A percentile compares a stretch with the other conserved stretches of the same genome.
These are phyloP conservation scores for Hypoxylon sp. DNA, from an alignment of 2,329 filamentous ascomycete genomes.

Conservation along the genomic window DNA sequence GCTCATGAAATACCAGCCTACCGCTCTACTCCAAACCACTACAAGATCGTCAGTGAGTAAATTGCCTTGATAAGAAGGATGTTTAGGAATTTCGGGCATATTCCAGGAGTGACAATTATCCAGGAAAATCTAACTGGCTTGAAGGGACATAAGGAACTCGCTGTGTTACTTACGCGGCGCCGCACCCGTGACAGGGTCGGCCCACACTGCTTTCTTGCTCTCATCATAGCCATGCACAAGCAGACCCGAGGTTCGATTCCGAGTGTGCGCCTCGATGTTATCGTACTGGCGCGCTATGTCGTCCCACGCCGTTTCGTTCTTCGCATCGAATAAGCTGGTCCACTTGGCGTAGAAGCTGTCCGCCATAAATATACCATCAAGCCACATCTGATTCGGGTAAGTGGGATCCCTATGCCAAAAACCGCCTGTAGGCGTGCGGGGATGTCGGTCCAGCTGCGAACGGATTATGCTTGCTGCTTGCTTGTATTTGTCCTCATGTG, in stretches of 20 bases:
- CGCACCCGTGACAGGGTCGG: conserved; percentile 62
- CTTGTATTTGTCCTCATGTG: conserved; percentile 64
- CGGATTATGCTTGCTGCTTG: conserved; percentile 63
- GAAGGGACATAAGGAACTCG: too few relatives aligned
- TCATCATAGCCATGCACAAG: conserved; percentile 68
- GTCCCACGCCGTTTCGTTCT: conserved; percentile 60
- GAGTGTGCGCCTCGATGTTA: conserved; percentile 60
- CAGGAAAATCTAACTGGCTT: too few relatives aligned
- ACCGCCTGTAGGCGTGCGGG: conserved; percentile 65
- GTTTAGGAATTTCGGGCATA: too few relatives aligned
- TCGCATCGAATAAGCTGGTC: conserved; percentile 57
- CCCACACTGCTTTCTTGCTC: conserved; percentile 63
- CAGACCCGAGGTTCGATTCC: conserved; percentile 58
- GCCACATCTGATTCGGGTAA: conserved; percentile 66
- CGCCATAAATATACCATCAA: conserved; percentile 69
- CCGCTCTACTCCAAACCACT: conserved; percentile 65
- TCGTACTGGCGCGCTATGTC: conserved; percentile 62
- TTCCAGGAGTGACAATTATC: too few relatives aligned
- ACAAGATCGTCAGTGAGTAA: too few relatives aligned
- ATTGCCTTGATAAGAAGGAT: too few relatives aligned
- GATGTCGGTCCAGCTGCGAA: conserved; percentile 63
- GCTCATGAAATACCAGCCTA: conserved; percentile 67
- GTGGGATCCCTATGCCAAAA: conserved; percentile 68
- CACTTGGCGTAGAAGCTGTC: conserved; percentile 62
- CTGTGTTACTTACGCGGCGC: conserved; percentile 53